Percentiles rank a stretch among this genome's conserved stretches.
Conservation (phyloP, 352 stramenopile species). For the Globisporangium acanthophoron region DNA sequence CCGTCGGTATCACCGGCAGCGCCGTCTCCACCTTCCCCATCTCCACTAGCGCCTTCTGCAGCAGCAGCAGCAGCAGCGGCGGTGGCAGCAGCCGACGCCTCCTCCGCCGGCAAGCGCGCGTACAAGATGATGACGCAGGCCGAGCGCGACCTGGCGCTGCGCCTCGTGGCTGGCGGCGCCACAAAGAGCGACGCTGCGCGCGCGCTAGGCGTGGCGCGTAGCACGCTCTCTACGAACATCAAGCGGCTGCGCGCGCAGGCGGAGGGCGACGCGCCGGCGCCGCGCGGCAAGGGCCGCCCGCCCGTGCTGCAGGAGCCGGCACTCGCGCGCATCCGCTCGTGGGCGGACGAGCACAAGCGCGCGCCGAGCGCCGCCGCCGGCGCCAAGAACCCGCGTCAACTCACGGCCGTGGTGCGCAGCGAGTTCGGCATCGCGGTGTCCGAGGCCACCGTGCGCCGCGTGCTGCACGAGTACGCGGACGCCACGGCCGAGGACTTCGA, state of each 20-base stretch:
- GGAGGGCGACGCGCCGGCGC: neutral
- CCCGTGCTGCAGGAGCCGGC: neutral
- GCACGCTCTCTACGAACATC: slow-evolving; percentile 4
- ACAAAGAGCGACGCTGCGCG: slow-evolving; percentile 2
- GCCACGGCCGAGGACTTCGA: neutral
- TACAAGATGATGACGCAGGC: slow-evolving; percentile 2
- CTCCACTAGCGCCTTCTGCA: neutral
- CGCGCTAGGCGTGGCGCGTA: slow-evolving; percentile 2
- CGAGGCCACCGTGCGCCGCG: slow-evolving; percentile 3
- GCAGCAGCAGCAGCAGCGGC: neutral
- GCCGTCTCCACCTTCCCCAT: neutral
- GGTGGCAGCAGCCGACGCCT: neutral
- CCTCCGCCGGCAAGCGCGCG: neutral
- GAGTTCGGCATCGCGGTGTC: slow-evolving; percentile 1
- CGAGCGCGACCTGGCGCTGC: slow-evolving; percentile 5
- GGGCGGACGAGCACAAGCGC: neutral
- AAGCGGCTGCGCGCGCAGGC: slow-evolving; percentile 1
- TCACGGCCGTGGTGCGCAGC: neutral
- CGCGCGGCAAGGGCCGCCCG: neutral
- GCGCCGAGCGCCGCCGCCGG: neutral
- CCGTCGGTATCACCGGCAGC: neutral
- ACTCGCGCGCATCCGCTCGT: slow-evolving; percentile 2
- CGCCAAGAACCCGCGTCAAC: neutral
- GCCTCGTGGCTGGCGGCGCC: neutral
- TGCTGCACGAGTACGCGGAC: slow-evolving; percentile 2